Base-by-base conservation (phyloP, 169 alveolate species). In the Eimeria zaria region DNA sequence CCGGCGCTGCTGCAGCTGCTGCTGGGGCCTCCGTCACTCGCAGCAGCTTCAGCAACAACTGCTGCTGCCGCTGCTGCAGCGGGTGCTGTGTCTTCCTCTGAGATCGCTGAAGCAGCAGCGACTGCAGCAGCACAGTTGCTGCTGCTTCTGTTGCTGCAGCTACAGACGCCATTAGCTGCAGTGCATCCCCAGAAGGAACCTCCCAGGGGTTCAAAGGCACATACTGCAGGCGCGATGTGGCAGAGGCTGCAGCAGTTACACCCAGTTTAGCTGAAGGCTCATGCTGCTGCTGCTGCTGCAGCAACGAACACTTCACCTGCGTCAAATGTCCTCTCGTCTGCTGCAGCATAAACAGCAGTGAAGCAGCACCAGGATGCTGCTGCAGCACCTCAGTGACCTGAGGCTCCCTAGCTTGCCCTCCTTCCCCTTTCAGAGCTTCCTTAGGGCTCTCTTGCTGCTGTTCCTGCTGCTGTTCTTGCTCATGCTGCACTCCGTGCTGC, bases 111-210 rank as follows among this genome's bases (percentile, higher is more conserved):
- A 55, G 58, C 95, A 67, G 67, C 73, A 55, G 24, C 51, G 95
- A 73, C 95, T 88, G 95, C 84, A 67, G 48, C 64, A 62, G 84
- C 33, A 88, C 69, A 12, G 36, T 64, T 41, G 84, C 60, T 36
- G 92, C 76, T 84, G 92, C 95, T 36, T 84, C 95, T 62, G 84
- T 67, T 46, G 95, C 95, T 64, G 81, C 95, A 46, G 39, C 69
- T 16, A 67, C 95, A 27, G 51, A 22, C 9, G 44, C 69, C 85
- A 67, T 88, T 85, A 88, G 84, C 81, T 88, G 95, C 62, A 62
- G 84, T 30, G 84, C 44, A 0, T 62, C 85, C 7, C 71, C 95
- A 64, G 95, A 20, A 44, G 95, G 95, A 16, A 64, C 41, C 58
- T 88, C 74, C 64, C 69, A 44, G 18, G 33, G 85, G 18, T 46